These are phyloP conservation scores for Boletus austroedulis DNA, from an alignment of 1,284 basidiomycete genomes.

Conservation along the genomic window DNA sequence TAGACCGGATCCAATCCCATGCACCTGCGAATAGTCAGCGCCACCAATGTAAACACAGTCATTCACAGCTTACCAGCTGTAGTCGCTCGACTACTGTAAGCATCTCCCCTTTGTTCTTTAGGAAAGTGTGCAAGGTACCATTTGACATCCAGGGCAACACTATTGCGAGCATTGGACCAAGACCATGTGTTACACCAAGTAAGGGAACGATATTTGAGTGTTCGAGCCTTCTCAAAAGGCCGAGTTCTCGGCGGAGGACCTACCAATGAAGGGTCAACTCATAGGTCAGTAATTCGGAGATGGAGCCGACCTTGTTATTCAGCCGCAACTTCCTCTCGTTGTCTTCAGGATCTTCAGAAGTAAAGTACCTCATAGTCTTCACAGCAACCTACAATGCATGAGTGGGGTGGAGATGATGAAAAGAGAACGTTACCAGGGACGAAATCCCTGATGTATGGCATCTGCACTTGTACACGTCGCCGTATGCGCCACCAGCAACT, in stretches of 20 bases:
- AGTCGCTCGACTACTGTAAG: background rate
- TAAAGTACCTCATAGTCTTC: slow-evolving; percentile 5
- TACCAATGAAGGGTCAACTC: background rate
- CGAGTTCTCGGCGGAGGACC: slow-evolving; percentile 4
- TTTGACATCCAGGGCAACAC: slow-evolving; percentile 2
- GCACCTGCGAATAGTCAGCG: background rate
- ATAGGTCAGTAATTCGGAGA: background rate
- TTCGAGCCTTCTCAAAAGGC: slow-evolving; percentile 1
- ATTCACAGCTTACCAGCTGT: background rate
- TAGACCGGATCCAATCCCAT: slow-evolving; percentile 2
- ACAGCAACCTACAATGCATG: slow-evolving; percentile 3
- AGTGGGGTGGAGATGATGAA: background rate
- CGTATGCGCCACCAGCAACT: no score
- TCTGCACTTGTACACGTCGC: no score
- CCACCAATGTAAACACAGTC: background rate
- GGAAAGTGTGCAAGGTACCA: background rate
- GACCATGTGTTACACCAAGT: slow-evolving; percentile 1
- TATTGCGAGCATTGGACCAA: background rate
- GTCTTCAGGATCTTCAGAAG: background rate
- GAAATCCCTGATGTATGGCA: no score
- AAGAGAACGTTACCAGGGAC: no score
- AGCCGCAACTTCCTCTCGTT: background rate
- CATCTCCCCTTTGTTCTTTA: background rate
- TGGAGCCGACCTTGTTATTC: background rate
- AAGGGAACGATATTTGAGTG: slow-evolving; percentile 7